Evolutionary conservation across 2,329 filamentous ascomycete genomes (phyloP), one percentile per base, ranked within the genome.

Genomic region (Talaromyces sp.): DNA sequence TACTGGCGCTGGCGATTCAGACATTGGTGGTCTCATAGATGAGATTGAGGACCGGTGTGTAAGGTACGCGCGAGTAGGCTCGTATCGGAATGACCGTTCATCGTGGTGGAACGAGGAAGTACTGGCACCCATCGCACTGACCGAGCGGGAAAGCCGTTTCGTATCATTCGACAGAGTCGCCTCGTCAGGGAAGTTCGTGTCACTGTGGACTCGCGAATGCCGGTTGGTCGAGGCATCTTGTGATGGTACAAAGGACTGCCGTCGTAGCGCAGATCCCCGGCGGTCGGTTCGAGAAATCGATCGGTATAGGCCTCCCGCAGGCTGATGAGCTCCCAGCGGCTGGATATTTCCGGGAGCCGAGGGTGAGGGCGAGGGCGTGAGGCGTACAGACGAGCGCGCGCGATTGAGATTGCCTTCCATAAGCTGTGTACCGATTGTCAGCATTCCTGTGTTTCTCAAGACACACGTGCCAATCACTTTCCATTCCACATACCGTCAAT

Each of bases 401-500:
- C 90, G 87, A 52, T 82, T 87, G 17, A 97, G 79, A 63, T 97
- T 97, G 33, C 88, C 91, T 74, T 97, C 93, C 91, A 97, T 96
- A 29, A 90, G 89, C 91, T 95, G 70, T 19, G 16, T 45, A 49
- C 33, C 27, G 36, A 49, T 27, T 19, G 49, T 67, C 51, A 68
- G 63, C 49, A 54, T 57, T 47, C 41, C 36, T 24, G 22, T 29
- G 30, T 2, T 16, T 32, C n/a, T 16, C 11, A 16, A n/a, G n/a
- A n/a, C n/a, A n/a, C n/a, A n/a, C n/a, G n/a, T n/a, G n/a, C n/a
- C n/a, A n/a, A n/a, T n/a, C n/a, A n/a, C n/a, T n/a, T n/a, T n/a
- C n/a, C n/a, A 17, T 24, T 39, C 16, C 33, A 75, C 89, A 71
- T 80, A 95, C 91, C 68, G 90, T 94, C 56, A 97, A 79, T 63